Conservation (phyloP, 2,329 filamentous ascomycete species). For the Penicillium fuscoglaucum region DNA sequence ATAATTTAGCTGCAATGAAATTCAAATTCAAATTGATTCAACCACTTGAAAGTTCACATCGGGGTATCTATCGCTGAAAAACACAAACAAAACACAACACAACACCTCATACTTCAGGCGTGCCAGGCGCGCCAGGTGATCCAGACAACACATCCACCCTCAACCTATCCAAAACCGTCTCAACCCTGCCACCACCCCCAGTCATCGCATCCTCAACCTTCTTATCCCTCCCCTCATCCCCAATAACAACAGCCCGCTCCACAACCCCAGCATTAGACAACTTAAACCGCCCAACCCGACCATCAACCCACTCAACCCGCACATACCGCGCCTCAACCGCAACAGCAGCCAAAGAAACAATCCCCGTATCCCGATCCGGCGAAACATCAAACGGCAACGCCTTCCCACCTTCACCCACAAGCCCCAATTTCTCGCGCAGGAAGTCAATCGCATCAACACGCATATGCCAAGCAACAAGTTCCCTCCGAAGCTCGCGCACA, state of each 20-base stretch:
- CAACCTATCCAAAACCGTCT: conserved; percentile 37
- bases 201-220: conserved; percentile 36
- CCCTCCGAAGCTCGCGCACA: conserved; percentile 41
- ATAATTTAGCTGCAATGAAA: background rate
- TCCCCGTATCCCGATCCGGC: conserved; percentile 31
- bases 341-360: conserved; percentile 38
- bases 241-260: conserved; percentile 46
- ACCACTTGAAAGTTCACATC: conserved; percentile 1
- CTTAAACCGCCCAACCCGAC: conserved; percentile 46
- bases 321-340: conserved; percentile 45
- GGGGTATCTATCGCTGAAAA: conserved; percentile 15
- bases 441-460: conserved; percentile 40
- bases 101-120: background rate
- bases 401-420: conserved; percentile 21
- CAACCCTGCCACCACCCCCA: conserved; percentile 37
- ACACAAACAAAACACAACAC: background rate
- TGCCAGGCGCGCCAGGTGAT: background rate
- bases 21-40: background rate
- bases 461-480: conserved; percentile 46
- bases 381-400: conserved; percentile 18
- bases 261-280: conserved; percentile 43
- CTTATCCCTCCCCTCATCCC: conserved; percentile 42
- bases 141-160: conserved; percentile 10
- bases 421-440: conserved; percentile 36
- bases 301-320: conserved; percentile 47